Evolutionary conservation across 805 yeast genomes (phyloP), one percentile per base, ranked within the genome.

Genomic region (Tetrapisispora arboricola): DNA sequence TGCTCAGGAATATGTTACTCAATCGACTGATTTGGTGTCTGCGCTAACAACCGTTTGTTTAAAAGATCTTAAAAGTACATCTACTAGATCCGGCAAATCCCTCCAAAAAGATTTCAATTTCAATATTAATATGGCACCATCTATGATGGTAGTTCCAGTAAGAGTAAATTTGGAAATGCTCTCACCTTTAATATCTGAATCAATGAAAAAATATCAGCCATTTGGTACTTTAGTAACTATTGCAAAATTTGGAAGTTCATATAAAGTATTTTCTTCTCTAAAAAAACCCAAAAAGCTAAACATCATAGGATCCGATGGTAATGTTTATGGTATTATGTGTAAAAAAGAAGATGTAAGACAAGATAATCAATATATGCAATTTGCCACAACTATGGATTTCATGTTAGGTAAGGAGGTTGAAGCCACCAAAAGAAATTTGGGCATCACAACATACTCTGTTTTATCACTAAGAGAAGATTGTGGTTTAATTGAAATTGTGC

Each of bases 291-390:
- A 85, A 50, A 79, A 84, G 48, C 65, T 92, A 8, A 75, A 75
- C 12, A 65, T 90, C 3, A 60, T 75, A 30, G 98, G 97, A 0
- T 76, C 84, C 2, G 84, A 90, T 61, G 88, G 90, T 8, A 62
- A 64, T n/a, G 59, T 66, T 1, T 88, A 88, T 56, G 73, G 80
- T 16, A 70, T 92, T 13, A 70, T 92, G 64, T 80, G 94, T 51
- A 92, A 92, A 55, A 73, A 78, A 46, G 99, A 92, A 61, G 98
- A 92, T 64, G 79, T 94, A 16, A 67, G 97, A 48, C 94, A 94
- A 55, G 99, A 94, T 66, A 92, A 95, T 4, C 83, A 94, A 51
- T 75, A 90, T 39, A 83, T 87, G 83, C 71, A 94, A 51, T 81
- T 92, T 51, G 85, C 96, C 0, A 76, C 85, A 1, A 81, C 87